These are phyloP conservation scores for Evernia prunastri DNA, from an alignment of 495 filamentous ascomycete species.

Conservation along the genomic window DNA sequence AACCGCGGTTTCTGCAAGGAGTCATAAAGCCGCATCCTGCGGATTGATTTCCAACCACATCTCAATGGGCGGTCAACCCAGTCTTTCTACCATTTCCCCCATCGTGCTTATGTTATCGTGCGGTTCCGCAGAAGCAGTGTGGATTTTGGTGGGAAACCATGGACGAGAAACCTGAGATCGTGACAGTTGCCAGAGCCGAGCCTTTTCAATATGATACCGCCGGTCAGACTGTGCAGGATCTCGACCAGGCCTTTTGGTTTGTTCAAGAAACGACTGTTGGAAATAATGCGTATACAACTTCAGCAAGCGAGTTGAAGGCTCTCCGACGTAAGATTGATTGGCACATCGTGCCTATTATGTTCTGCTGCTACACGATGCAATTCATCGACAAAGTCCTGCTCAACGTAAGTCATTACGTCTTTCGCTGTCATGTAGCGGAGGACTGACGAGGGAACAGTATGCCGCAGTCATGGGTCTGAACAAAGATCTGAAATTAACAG, in stretches of 20 bases:
- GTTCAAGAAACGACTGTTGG: background rate
- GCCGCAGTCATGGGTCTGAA: slow-evolving; percentile 53
- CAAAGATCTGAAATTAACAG: slow-evolving; percentile 42
- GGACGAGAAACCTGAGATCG: background rate
- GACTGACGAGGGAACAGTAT: slow-evolving; percentile 35
- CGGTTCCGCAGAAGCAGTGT: no score
- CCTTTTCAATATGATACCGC: background rate
- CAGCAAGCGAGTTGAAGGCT: slow-evolving; percentile 29
- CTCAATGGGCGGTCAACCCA: background rate
- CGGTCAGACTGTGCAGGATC: background rate
- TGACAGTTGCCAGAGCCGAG: background rate
- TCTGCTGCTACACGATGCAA: slow-evolving; percentile 56
- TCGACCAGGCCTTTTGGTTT: background rate
- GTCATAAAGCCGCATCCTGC: background rate
- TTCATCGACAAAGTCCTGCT: slow-evolving; percentile 61
- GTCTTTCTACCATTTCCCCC: background rate
- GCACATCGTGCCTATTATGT: slow-evolving; percentile 54
- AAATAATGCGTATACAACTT: background rate
- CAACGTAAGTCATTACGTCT: slow-evolving; percentile 40
- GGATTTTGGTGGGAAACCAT: background rate
- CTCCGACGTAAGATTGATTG: slow-evolving; percentile 48
- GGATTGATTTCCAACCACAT: background rate
- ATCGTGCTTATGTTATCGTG: no score
- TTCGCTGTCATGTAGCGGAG: background rate
- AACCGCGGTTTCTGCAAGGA: background rate